Base-by-base conservation (phyloP, 768 basidiomycete species). In the Chalciporus chontae region DNA sequence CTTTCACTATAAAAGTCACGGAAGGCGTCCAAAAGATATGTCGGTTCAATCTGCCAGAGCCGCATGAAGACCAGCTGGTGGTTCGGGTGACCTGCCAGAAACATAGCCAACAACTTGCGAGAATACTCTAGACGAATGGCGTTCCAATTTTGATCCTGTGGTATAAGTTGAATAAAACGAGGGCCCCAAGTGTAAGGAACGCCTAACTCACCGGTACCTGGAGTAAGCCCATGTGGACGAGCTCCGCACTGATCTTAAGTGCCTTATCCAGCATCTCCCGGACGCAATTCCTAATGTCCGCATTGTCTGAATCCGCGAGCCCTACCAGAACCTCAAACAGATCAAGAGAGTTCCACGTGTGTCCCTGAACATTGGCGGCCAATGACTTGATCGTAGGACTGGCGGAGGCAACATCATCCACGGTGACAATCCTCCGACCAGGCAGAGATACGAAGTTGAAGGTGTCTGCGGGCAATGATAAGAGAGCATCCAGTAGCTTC, bases 21-120 rank as follows among this genome's bases (percentile, higher is more conserved):
- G 69, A 98, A 88, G 7, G 92, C 91, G 48, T 84, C 79, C 5
- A 92, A 85, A 44, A 98, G 79, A 66, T 94, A 90, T 0, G 83
- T 73, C 0, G 89, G 90, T 61, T 93, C 83, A 38, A 90, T 86
- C 62, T 94, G 90, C 88, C 91, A 94, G 48, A 99, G 84, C 42
- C 93, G 81, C 83, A 95, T 93, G 73, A 98, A 97, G 49, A 97
- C 94, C 9, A 99, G 80, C 57, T 96, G 92, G 60, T 96, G 93
- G 58, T 94, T 94, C 8, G 94, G 93, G 61, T 94, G 90, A 14
- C 92, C 90, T 17, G 84, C 85, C 37, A 97, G 76, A 73, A 97
- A 97, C 83, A 92, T 89, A 32, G 83, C 77, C 43, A 98, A 75
- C 13, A 97, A 74, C 57, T 87, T 87, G 50, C 85, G 81, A 2